phyloP scores from a whole-genome alignment of 257 asterid genomes.

The Solanum tarijense region DNA sequence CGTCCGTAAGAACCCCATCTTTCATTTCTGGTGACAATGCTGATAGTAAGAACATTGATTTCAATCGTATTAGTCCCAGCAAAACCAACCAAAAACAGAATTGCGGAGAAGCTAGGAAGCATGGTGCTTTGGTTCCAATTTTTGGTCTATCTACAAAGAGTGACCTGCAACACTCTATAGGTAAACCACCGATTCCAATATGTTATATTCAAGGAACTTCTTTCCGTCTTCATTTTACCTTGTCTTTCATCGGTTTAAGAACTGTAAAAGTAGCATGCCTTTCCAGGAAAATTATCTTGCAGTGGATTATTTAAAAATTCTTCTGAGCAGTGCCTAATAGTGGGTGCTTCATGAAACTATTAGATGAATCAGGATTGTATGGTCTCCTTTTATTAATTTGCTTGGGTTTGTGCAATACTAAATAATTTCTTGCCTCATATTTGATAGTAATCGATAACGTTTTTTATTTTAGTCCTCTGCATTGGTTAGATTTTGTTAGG shows the following conservation, averaged over 20 bases:
- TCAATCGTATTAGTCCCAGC: background rate
- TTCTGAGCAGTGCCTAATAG: background rate
- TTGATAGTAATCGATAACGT: background rate
- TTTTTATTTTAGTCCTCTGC: background rate
- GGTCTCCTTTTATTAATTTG: background rate
- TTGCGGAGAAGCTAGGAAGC: background rate
- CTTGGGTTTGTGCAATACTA: background rate
- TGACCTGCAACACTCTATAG: conserved; percentile 27
- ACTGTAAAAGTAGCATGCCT: background rate
- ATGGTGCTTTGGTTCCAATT: conserved; percentile 11
- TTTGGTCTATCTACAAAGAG: conserved; percentile 38
- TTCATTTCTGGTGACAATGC: background rate
- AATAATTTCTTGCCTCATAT: background rate
- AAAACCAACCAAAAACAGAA: conserved; percentile 7
- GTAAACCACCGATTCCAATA: conserved; percentile 6
- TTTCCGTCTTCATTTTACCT: background rate
- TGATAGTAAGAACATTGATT: conserved; percentile 5
- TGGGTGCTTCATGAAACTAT: background rate
- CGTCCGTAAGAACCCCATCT: background rate
- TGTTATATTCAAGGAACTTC: background rate
- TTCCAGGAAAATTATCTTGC: background rate
- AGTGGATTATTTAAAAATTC: background rate
- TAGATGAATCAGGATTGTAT: background rate
- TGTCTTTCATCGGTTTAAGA: background rate
- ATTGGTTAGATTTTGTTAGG: background rate